These are phyloP conservation scores for Aurantiochytrium sp. DNA, from an alignment of 108 stramenopile genomes.

Conservation along the genomic window DNA sequence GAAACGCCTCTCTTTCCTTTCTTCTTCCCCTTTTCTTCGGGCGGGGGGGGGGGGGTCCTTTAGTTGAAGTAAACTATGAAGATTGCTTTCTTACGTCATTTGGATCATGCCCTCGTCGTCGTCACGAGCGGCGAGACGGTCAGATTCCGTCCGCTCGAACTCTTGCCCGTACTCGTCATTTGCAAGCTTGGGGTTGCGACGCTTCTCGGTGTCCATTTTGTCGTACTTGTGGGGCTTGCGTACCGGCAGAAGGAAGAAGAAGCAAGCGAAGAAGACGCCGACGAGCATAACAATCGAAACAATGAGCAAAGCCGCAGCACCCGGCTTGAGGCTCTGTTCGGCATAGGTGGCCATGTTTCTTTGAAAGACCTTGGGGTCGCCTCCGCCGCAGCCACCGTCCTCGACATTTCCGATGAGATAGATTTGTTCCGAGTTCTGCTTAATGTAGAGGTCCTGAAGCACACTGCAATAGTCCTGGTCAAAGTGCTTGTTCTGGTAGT, in stretches of 20 bases:
- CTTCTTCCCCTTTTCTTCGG: too few species aligned
- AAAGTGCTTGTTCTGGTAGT: background rate
- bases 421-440: background rate
- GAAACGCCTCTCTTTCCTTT: background rate
- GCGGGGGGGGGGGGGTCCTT: background rate
- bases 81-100: background rate
- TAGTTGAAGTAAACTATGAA: background rate
- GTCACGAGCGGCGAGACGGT: background rate
- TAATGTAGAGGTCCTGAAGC: background rate
- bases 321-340: background rate
- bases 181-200: background rate
- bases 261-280: slow-evolving; percentile 6
- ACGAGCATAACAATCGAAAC: slow-evolving; percentile 2
- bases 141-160: background rate
- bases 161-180: background rate
- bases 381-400: background rate
- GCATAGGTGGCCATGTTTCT: background rate
- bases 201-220: background rate
- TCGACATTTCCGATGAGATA: background rate
- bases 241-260: background rate
- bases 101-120: background rate
- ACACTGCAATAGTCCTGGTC: background rate
- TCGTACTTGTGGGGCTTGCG: background rate
- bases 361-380: slow-evolving; percentile 6
- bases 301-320: background rate